A percentile compares a stretch with the other conserved stretches of the same genome.
phyloP scores from a whole-genome alignment of 345 rosid genomes.

The Eucalyptus cloeziana region DNA sequence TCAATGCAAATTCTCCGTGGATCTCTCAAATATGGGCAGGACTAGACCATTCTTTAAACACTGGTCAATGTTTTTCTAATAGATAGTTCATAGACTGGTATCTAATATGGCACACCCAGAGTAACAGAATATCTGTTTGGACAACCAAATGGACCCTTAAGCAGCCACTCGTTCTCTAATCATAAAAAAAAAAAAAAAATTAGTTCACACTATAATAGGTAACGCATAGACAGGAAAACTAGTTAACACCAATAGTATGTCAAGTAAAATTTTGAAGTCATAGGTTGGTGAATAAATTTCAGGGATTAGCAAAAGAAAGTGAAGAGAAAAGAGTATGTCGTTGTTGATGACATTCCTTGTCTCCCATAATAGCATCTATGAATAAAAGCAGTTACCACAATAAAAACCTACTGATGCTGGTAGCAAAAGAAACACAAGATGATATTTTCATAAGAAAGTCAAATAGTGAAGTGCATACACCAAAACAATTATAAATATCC shows the following conservation, averaged over 20 bases:
- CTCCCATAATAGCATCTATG: not conserved
- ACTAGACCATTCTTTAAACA: not conserved
- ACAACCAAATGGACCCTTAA: not conserved
- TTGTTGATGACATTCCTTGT: not conserved
- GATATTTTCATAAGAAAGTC: not conserved
- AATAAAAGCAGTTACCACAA: not conserved
- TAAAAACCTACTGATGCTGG: not conserved
- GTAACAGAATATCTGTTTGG: not conserved
- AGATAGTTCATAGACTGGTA: not conserved
- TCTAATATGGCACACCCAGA: not conserved
- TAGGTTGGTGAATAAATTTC: not conserved
- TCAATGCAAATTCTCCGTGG: not conserved
- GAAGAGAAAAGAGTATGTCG: not conserved
- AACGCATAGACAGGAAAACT: not conserved
- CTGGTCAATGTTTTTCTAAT: not conserved
- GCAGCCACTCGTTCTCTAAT: not conserved
- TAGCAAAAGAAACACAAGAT: not conserved
- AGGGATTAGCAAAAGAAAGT: not conserved
- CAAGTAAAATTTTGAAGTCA: not conserved
- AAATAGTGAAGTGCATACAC: not conserved
- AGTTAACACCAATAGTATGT: not conserved
- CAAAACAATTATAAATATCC: not conserved
- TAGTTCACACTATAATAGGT: not conserved
- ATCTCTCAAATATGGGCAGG: not conserved
- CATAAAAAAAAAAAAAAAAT: not conserved